Conservation (phyloP, 805 yeast species). For the Kuraishia hungarica region DNA sequence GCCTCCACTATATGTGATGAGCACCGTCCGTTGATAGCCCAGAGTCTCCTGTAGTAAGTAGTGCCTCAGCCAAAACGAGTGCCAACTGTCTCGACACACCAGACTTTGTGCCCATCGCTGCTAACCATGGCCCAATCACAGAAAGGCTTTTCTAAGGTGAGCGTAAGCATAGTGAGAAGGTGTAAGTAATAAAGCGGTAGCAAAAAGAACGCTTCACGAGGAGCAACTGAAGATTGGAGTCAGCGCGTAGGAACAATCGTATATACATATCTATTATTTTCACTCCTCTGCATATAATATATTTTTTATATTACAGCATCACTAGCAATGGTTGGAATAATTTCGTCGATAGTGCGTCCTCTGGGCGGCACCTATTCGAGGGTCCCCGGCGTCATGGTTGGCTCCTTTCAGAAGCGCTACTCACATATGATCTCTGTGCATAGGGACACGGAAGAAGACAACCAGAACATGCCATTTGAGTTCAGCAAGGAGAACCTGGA, state of each 20-base stretch:
- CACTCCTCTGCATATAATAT: neutral
- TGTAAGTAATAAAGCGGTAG: neutral
- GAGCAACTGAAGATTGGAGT: neutral
- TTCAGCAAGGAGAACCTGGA: conserved; percentile 55
- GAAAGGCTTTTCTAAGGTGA: neutral
- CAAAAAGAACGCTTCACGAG: neutral
- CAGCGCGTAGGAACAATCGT: too few relatives aligned
- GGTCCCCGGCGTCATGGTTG: neutral
- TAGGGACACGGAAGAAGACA: conserved; percentile 63
- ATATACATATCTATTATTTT: too few relatives aligned
- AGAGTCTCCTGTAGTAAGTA: too few relatives aligned
- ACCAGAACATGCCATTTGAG: conserved; percentile 61
- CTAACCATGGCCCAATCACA: neutral
- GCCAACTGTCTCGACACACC: neutral
- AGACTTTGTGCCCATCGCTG: neutral
- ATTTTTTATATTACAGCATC: neutral
- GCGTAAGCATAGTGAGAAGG: neutral
- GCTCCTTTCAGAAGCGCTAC: neutral
- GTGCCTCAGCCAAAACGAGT: too few relatives aligned
- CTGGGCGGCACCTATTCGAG: neutral
- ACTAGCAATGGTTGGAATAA: neutral
- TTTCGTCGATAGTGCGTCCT: neutral
- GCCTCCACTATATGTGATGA: too few relatives aligned
- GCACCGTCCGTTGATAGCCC: too few relatives aligned
- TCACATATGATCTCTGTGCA: conserved; percentile 35